Base-by-base conservation (phyloP, 2,329 filamentous ascomycete species). In the Colletotrichum aenigma region DNA sequence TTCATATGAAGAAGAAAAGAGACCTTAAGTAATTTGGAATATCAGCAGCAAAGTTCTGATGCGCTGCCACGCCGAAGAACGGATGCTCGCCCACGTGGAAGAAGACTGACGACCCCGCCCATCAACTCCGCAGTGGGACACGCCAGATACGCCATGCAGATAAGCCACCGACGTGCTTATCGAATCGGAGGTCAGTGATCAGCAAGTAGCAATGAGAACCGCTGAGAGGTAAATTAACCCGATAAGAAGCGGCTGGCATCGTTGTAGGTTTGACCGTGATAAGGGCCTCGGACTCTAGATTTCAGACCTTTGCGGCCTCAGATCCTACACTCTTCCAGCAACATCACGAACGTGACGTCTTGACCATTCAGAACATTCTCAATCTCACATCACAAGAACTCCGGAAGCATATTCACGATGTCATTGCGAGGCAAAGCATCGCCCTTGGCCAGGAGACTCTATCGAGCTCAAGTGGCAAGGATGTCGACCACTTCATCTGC, bases 91-190 rank as follows among this genome's bases (percentile, higher is more conserved):
- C 28, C 56, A 6, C 6, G 56, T 30, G 28, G 56, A 32, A 30
- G 24, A 3, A 18, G 16, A 4, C 26, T 16, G 28, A 32, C 4
- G 28, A 34, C 18, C 58, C 58, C 58, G 32, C 58, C 30, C 5
- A 13, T 32, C 61, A 26, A 38, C 61, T 34, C 61, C 61, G 34
- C 32, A 64, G 34, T 24, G 32, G 30, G 61, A 64, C 32, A 73
- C 73, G 73, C 73, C 62, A 68, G 38, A 75, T 75, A 75, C 62
- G 32, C 56, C 55, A 21, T 68, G 70, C 48, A 56, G 67, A 38
- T 65, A 61, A 43, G 72, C 60, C 16, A 21, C 38, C 32, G 32
- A 34, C 3, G n/a, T 52, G 52, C 52, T 38, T 55, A 55, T 55
- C 43, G 28, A 60, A 21, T 28, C 24, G 52, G 26, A 61, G 56